A percentile compares a stretch with the other conserved stretches of the same genome.
These are phyloP conservation scores for Tylopilus cervinicoccineus DNA, from an alignment of 768 basidiomycete genomes.

Conservation along the genomic window DNA sequence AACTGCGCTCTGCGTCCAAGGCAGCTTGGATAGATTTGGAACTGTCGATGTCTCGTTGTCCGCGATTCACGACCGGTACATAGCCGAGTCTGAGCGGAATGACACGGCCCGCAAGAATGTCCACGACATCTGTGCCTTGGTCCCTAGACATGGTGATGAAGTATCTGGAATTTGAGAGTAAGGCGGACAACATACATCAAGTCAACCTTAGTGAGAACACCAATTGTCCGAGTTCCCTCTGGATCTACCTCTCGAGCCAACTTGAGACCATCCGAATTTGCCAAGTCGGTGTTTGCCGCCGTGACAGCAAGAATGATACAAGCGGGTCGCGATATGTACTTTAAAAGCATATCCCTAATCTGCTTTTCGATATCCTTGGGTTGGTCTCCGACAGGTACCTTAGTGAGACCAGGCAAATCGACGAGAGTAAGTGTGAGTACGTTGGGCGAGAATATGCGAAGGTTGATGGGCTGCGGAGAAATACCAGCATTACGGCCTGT, in stretches of 20 bases:
- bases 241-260: conserved; percentile 96
- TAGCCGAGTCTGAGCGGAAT: conserved; percentile 96
- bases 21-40: conserved; percentile 82
- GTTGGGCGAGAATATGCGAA: conserved; percentile 95
- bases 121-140: conserved; percentile 95
- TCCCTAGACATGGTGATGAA: conserved; percentile 57
- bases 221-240: conserved; percentile 94
- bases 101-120: conserved; percentile 95
- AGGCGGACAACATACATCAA: conserved; percentile 68
- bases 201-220: conserved; percentile 97
- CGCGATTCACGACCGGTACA: conserved; percentile 97
- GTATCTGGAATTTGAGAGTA: not conserved
- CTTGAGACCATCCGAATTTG: conserved; percentile 97
- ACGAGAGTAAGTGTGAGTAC: conserved; percentile 96
- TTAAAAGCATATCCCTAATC: conserved; percentile 93
- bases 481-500: conserved; percentile 98
- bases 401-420: conserved; percentile 94
- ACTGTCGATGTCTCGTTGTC: conserved; percentile 93
- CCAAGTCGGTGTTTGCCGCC: conserved; percentile 93
- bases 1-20: conserved; percentile 84
- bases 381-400: conserved; percentile 94
- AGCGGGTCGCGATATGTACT: conserved; percentile 92
- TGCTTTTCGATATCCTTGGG: conserved; percentile 97
- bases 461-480: conserved; percentile 94
- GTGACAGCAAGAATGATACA: conserved; percentile 98